These are phyloP conservation scores for Flaveria brownii DNA, from an alignment of 129 eudicot species.

Conservation along the genomic window DNA sequence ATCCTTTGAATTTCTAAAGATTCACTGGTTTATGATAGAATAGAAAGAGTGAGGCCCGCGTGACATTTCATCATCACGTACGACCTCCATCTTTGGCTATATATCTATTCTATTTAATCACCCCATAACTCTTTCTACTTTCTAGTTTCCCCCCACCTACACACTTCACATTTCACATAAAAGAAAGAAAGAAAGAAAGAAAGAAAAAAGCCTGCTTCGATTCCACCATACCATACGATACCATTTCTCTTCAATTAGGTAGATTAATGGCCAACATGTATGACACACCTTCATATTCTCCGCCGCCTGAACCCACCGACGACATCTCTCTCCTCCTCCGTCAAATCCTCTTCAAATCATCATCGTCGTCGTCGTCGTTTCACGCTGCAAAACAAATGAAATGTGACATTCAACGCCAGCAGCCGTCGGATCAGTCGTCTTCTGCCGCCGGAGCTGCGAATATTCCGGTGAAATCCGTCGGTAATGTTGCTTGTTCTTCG, in stretches of 20 bases:
- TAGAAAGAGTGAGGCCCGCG: background rate
- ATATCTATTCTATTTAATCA: background rate
- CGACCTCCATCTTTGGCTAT: background rate
- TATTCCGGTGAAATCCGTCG: slow-evolving; percentile 19
- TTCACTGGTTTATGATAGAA: too few relatives aligned
- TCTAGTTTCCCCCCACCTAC: background rate
- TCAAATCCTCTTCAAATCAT: slow-evolving; percentile 59
- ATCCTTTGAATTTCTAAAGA: too few relatives aligned
- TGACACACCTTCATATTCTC: slow-evolving; percentile 27
- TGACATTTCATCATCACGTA: background rate
- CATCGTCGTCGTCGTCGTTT: slow-evolving; percentile 34
- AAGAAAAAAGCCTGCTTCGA: background rate
- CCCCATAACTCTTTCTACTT: slow-evolving; percentile 10
- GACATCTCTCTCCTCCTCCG: slow-evolving; percentile 69
- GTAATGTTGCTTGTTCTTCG: slow-evolving; percentile 41
- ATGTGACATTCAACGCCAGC: slow-evolving; percentile 16
- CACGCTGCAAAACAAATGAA: slow-evolving; percentile 27
- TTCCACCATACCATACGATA: background rate
- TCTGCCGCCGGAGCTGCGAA: slow-evolving; percentile 13
- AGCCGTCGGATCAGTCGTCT: background rate
- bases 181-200: too few relatives aligned
- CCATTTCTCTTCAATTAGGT: background rate
- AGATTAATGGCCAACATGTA: slow-evolving; percentile 46
- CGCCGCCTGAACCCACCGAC: slow-evolving; percentile 50
- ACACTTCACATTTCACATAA: background rate